phyloP scores from a whole-genome alignment of 2,329 filamentous ascomycete species.

The Colletotrichum lupini region DNA sequence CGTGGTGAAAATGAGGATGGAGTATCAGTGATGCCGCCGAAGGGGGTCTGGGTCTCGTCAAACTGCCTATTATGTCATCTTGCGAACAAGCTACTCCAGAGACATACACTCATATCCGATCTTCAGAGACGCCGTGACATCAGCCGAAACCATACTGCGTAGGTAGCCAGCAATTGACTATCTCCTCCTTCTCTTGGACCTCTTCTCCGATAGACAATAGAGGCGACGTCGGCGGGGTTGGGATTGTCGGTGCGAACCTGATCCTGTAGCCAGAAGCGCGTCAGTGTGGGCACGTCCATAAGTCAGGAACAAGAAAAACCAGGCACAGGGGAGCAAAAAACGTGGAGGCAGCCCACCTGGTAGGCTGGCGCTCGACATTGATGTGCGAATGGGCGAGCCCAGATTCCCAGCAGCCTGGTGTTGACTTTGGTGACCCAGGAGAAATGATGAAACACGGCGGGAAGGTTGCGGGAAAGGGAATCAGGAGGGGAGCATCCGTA shows the following conservation, averaged over 20 bases:
- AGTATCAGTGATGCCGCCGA: constrained; percentile 12
- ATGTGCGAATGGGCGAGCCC: constrained; percentile 8
- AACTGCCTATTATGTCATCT: constrained; percentile 17
- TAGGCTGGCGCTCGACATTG: constrained; percentile 12
- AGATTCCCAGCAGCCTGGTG: constrained; percentile 25
- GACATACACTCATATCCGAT: constrained; percentile 4
- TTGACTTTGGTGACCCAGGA: constrained; percentile 18
- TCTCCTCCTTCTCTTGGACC: not conserved
- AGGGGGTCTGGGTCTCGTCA: constrained; percentile 3
- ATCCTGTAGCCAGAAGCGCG: constrained; percentile 13
- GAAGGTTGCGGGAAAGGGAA: constrained; percentile 14
- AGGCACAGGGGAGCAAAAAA: constrained; percentile 12
- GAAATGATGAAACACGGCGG: constrained; percentile 32
- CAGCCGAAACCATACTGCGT: constrained; percentile 4
- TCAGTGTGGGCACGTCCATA: constrained; percentile 22
- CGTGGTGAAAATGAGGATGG: constrained; percentile 11
- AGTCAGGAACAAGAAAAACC: constrained; percentile 11
- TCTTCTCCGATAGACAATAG: not conserved
- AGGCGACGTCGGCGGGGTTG: not conserved
- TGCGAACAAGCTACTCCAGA: not conserved
- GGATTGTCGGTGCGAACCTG: constrained; percentile 8
- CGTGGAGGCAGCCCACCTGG: constrained; percentile 27
- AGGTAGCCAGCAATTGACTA: not conserved
- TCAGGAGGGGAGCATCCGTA: not conserved
- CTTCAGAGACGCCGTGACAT: constrained; percentile 13